These are phyloP conservation scores for Leccinum angustisporum DNA, from an alignment of 1,284 basidiomycete species.

Conservation along the genomic window DNA sequence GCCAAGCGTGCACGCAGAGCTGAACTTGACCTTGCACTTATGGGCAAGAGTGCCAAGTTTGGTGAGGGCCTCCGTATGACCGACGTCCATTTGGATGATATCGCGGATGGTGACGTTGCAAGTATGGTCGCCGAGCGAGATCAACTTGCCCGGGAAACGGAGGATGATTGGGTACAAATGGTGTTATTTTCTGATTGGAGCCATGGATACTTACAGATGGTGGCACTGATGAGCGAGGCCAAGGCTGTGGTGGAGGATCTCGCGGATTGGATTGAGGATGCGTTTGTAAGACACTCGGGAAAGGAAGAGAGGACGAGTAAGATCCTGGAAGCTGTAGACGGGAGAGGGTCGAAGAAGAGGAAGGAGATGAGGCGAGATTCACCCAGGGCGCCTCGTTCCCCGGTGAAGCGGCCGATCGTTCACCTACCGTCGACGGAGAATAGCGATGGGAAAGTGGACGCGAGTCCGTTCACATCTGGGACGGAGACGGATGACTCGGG, in stretches of 20 bases:
- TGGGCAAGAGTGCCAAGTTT: conserved; percentile 57
- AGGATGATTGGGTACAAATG: conserved; percentile 95
- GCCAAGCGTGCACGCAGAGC: conserved; percentile 82
- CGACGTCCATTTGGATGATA: conserved; percentile 15
- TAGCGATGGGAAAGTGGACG: conserved; percentile 16
- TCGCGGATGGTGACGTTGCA: conserved; percentile 36
- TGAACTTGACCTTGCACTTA: conserved; percentile 57
- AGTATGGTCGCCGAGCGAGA: conserved; percentile 57
- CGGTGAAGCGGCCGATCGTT: conserved; percentile 21
- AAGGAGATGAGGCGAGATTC: conserved; percentile 20
- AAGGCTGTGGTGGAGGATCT: conserved; percentile 81
- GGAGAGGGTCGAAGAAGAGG: conserved; percentile 18
- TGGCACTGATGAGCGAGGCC: conserved; percentile 81
- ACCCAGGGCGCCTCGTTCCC: conserved; percentile 21
- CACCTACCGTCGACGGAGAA: not conserved
- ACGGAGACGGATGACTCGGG: conserved; percentile 65
- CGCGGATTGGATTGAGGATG: conserved; percentile 89
- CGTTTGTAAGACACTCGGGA: conserved; percentile 53
- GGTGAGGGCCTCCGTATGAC: conserved; percentile 57
- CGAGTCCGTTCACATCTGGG: conserved; percentile 42
- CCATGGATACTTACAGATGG: conserved; percentile 96
- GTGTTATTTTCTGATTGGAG: conserved; percentile 89
- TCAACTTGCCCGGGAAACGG: conserved; percentile 64
- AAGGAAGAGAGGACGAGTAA: conserved; percentile 22
- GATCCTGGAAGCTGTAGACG: conserved; percentile 16